Evolutionary conservation across 768 basidiomycete species (phyloP).

Genomic region (Lentinula aciculospora): DNA sequence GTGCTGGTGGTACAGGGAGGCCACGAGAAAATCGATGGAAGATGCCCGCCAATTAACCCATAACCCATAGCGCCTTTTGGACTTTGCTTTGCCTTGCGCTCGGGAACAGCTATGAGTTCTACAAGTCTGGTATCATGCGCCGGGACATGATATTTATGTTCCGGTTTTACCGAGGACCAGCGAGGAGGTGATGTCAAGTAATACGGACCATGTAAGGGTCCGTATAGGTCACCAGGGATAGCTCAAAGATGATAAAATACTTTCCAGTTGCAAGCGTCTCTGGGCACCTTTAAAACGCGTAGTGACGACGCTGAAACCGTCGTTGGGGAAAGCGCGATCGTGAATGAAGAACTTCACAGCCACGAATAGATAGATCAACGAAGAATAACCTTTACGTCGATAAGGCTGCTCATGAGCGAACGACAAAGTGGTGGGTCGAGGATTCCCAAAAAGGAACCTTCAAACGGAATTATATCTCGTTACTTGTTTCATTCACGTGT

Average conservation of each 20-base stretch:
- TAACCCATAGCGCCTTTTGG: constrained; percentile 4
- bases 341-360: constrained; percentile 15
- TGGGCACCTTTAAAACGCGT: not conserved
- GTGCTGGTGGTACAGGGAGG: not conserved
- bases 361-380: constrained; percentile 11
- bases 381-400: not conserved
- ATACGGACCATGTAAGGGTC: not conserved
- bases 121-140: constrained; percentile 2
- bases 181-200: not conserved
- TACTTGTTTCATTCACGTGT: constrained; percentile 16
- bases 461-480: constrained; percentile 20
- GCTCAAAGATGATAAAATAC: not conserved
- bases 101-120: not conserved
- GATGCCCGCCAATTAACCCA: not conserved
- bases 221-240: not conserved
- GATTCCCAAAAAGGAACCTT: constrained; percentile 26
- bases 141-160: not conserved
- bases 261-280: not conserved
- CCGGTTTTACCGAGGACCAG: constrained; percentile 5
- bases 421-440: constrained; percentile 26
- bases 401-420: not conserved
- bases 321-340: constrained; percentile 13
- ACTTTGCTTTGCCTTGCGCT: not conserved
- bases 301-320: not conserved
- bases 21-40: constrained; percentile 1